Conservation (phyloP, 2,329 filamentous ascomycete species). For the Metarhizium rileyi region DNA sequence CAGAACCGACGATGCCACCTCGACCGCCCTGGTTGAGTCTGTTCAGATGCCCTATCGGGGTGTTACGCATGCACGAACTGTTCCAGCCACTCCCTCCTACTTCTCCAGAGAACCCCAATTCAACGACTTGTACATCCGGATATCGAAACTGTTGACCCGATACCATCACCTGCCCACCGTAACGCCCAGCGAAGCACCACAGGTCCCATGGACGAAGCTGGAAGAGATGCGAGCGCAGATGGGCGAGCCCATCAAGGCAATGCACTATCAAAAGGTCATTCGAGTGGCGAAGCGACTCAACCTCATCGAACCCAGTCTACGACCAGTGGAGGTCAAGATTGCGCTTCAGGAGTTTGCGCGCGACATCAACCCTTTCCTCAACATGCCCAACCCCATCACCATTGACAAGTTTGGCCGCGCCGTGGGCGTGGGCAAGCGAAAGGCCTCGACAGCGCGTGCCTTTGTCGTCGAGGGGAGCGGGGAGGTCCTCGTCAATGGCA, state of each 20-base stretch:
- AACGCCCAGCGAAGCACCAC: constrained; percentile 54
- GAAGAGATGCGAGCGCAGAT: constrained; percentile 62
- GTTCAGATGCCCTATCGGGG: constrained; percentile 21
- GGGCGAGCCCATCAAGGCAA: constrained; percentile 63
- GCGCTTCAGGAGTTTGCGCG: constrained; percentile 64
- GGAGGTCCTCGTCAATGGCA: constrained; percentile 83
- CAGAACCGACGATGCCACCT: constrained; percentile 8
- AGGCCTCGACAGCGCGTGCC: constrained; percentile 75
- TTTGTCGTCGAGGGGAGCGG: constrained; percentile 90
- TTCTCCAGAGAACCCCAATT: constrained; percentile 81
- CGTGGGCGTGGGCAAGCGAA: constrained; percentile 73
- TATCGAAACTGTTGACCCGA: constrained; percentile 62
- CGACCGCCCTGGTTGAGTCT: constrained; percentile 13
- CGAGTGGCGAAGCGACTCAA: constrained; percentile 71
- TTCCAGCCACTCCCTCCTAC: constrained; percentile 86
- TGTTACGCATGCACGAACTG: constrained; percentile 53
- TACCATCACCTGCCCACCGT: constrained; percentile 66
- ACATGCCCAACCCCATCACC: constrained; percentile 49
- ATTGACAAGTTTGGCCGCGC: constrained; percentile 73
- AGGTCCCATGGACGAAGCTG: constrained; percentile 72
- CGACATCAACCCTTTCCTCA: constrained; percentile 60
- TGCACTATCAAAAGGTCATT: constrained; percentile 71
- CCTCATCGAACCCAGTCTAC: constrained; percentile 69
- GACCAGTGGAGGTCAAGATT: constrained; percentile 57
- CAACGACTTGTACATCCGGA: constrained; percentile 69